Percentiles rank a stretch among this genome's conserved stretches.
Evolutionary conservation across 345 rosid genomes (phyloP).

Genomic region (Eucalyptus victrix): DNA sequence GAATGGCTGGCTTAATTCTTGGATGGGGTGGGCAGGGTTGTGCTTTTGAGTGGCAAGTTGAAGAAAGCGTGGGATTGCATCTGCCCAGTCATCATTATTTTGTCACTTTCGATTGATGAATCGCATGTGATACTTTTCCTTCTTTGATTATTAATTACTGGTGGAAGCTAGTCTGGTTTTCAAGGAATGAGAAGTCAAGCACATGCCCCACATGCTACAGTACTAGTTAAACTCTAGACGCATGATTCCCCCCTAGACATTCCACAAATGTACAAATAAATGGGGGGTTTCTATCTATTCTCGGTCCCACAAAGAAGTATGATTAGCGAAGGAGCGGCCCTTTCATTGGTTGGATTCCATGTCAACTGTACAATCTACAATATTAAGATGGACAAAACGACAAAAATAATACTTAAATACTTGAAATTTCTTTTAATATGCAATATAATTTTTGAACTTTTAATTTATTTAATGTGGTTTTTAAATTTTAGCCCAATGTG

Average conservation of each 20-base stretch:
- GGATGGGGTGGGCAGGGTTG: not conserved
- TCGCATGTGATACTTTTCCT: not conserved
- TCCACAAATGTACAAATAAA: not conserved
- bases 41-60: not conserved
- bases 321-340: not conserved
- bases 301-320: not conserved
- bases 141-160: too few species aligned
- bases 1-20: not conserved
- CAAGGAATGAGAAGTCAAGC: not conserved
- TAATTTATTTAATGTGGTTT: too few species aligned
- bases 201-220: not conserved
- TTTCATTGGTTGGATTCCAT: not conserved
- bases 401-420: too few species aligned
- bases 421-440: too few species aligned
- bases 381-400: not conserved
- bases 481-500: fast-evolving
- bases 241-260: not conserved
- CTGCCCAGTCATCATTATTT: not conserved
- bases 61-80: not conserved
- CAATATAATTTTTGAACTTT: fast-evolving
- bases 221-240: not conserved
- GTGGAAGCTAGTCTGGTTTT: not conserved
- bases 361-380: not conserved
- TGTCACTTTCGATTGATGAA: not conserved
- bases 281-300: not conserved